phyloP scores from a whole-genome alignment of 23 red algal species.

The Gracilariopsis chorda region DNA sequence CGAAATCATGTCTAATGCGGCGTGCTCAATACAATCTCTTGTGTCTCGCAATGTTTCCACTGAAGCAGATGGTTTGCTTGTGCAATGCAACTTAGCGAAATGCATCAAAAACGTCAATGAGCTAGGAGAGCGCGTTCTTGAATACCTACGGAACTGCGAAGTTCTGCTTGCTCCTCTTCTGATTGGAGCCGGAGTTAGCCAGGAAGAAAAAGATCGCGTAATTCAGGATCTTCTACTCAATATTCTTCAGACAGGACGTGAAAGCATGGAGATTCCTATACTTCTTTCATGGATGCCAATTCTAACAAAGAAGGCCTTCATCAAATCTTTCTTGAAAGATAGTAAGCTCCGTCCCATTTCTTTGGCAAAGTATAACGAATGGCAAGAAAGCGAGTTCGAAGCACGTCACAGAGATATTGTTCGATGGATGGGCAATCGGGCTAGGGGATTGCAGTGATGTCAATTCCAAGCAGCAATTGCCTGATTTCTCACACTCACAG shows the following conservation, averaged over 20 bases:
- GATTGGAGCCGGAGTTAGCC: neutral
- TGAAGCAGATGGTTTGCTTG: constrained; percentile 6
- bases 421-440: neutral
- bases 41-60: neutral
- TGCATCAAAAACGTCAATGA: constrained; percentile 19
- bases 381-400: constrained; percentile 29
- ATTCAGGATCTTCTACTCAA: constrained; percentile 5
- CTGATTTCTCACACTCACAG: constrained; percentile 10
- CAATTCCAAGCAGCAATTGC: constrained; percentile 17
- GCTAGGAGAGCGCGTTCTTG: neutral
- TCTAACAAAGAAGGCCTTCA: neutral
- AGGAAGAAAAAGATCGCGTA: neutral
- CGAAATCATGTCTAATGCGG: constrained; percentile 22
- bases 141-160: constrained; percentile 14
- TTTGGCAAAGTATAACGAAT: neutral
- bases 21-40: constrained; percentile 3
- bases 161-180: neutral
- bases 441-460: constrained; percentile 8
- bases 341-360: neutral
- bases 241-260: neutral
- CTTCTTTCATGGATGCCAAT: constrained; percentile 14
- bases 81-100: constrained; percentile 5
- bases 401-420: constrained; percentile 1
- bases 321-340: neutral
- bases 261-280: constrained; percentile 27